These are phyloP conservation scores for Petasospora rhodanensis DNA, from an alignment of 1,139 yeast genomes.

Conservation along the genomic window DNA sequence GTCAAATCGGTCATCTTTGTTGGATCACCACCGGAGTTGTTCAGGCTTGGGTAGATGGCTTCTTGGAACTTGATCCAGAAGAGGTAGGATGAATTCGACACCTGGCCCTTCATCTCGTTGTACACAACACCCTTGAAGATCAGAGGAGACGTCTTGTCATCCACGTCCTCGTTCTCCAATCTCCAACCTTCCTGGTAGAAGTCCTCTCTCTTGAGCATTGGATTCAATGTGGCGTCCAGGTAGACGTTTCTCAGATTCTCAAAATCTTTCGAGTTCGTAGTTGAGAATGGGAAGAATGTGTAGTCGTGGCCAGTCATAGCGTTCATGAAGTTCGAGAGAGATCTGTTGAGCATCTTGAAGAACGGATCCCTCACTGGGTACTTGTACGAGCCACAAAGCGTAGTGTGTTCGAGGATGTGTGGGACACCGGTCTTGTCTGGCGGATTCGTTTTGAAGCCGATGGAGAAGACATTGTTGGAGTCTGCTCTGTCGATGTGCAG, in stretches of 20 bases:
- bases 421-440: conserved; percentile 94
- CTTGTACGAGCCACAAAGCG: conserved; percentile 86
- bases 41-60: conserved; percentile 75
- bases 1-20: conserved; percentile 64
- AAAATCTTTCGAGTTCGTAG: conserved; percentile 81
- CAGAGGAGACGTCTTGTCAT: conserved; percentile 56
- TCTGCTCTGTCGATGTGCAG: conserved; percentile 82
- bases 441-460: conserved; percentile 91
- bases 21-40: conserved; percentile 97
- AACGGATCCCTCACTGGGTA: conserved; percentile 96
- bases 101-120: conserved; percentile 98
- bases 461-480: conserved; percentile 78
- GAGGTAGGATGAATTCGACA: conserved; percentile 81
- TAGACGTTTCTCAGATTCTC: conserved; percentile 84
- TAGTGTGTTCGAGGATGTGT: conserved; percentile 92
- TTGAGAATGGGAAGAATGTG: conserved; percentile 93
- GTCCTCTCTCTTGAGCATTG: conserved; percentile 72
- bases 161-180: conserved; percentile 63
- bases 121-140: conserved; percentile 92
- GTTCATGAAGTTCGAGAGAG: conserved; percentile 91
- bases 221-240: conserved; percentile 81
- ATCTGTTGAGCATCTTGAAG: conserved; percentile 90
- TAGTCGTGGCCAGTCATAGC: conserved; percentile 99
- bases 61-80: conserved; percentile 83
- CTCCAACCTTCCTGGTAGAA: conserved; percentile 99